Evolutionary conservation across 2,329 filamentous ascomycete species (phyloP).

Genomic region (Aureobasidium lini): DNA sequence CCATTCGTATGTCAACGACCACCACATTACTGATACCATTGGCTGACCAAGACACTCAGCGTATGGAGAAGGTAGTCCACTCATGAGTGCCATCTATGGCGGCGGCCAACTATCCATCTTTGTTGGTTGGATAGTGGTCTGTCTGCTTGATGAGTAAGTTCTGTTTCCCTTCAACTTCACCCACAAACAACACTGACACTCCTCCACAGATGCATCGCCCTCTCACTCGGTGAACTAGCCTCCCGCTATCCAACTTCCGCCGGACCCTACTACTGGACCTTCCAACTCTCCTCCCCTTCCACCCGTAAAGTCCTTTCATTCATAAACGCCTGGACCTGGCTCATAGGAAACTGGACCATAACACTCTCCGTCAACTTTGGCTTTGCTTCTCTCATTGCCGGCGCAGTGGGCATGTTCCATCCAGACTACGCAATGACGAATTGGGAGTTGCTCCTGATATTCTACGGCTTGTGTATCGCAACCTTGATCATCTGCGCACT

Average conservation of each 20-base stretch:
- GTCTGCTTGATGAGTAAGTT: constrained; percentile 53
- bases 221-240: constrained; percentile 65
- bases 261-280: constrained; percentile 70
- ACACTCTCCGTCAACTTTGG: constrained; percentile 72
- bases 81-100: constrained; percentile 45
- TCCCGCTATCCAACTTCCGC: constrained; percentile 69
- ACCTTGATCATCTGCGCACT: constrained; percentile 60
- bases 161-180: background rate
- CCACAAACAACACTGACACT: background rate
- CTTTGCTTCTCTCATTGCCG: constrained; percentile 45
- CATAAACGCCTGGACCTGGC: constrained; percentile 66
- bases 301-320: constrained; percentile 49
- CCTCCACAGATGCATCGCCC: constrained; percentile 45
- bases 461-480: constrained; percentile 59
- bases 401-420: constrained; percentile 43
- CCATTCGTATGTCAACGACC: constrained; percentile 34
- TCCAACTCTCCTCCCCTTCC: constrained; percentile 54
- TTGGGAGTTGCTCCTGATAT: constrained; percentile 66
- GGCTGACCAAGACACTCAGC: background rate
- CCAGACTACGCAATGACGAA: constrained; percentile 44
- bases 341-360: constrained; percentile 74
- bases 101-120: constrained; percentile 63
- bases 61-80: constrained; percentile 18
- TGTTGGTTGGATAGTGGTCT: constrained; percentile 63
- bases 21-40: too few species aligned